These are phyloP conservation scores for Aspergillus campestris DNA, from an alignment of 495 filamentous ascomycete genomes.

Conservation along the genomic window DNA sequence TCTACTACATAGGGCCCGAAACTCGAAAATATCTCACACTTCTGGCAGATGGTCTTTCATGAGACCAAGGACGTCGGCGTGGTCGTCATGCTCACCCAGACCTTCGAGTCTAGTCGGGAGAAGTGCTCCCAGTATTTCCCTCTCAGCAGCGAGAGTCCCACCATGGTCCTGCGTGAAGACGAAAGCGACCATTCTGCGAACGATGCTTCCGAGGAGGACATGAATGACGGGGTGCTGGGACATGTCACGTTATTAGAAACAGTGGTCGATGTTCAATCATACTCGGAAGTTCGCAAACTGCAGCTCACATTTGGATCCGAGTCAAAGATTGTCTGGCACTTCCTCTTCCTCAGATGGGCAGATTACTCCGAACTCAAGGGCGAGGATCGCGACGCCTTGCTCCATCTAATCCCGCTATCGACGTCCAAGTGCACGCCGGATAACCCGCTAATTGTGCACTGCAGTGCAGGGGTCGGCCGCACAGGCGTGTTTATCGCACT, in stretches of 20 bases:
- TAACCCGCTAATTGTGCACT: slow-evolving; percentile 86
- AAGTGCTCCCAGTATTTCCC: slow-evolving; percentile 95
- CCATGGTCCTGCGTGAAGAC: slow-evolving; percentile 54
- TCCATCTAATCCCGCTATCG: slow-evolving; percentile 70
- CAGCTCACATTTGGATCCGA: slow-evolving; percentile 46
- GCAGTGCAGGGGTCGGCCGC: slow-evolving; percentile 88
- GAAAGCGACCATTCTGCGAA: slow-evolving; percentile 21
- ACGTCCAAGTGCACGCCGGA: slow-evolving; percentile 54
- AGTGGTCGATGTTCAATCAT: slow-evolving; percentile 34
- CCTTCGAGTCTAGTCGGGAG: slow-evolving; percentile 68
- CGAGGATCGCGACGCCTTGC: slow-evolving; percentile 66
- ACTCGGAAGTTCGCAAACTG: slow-evolving; percentile 49
- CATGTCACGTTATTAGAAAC: slow-evolving; percentile 43
- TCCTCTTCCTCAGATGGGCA: slow-evolving; percentile 88
- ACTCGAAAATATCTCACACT: slow-evolving; percentile 54
- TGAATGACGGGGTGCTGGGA: slow-evolving; percentile 22
- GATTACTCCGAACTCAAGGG: slow-evolving; percentile 84
- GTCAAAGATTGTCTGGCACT: slow-evolving; percentile 74
- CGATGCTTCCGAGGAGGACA: slow-evolving; percentile 16
- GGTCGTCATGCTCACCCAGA: slow-evolving; percentile 93
- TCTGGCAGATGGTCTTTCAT: slow-evolving; percentile 95
- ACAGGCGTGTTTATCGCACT: slow-evolving; percentile 94
- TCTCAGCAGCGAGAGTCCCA: slow-evolving; percentile 42
- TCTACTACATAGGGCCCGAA: slow-evolving; percentile 73
- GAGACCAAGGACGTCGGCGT: slow-evolving; percentile 72